A percentile compares a stretch with the other conserved stretches of the same genome.
phyloP scores from a whole-genome alignment of 2,329 filamentous ascomycete species.

The Bipolaris oryzae region DNA sequence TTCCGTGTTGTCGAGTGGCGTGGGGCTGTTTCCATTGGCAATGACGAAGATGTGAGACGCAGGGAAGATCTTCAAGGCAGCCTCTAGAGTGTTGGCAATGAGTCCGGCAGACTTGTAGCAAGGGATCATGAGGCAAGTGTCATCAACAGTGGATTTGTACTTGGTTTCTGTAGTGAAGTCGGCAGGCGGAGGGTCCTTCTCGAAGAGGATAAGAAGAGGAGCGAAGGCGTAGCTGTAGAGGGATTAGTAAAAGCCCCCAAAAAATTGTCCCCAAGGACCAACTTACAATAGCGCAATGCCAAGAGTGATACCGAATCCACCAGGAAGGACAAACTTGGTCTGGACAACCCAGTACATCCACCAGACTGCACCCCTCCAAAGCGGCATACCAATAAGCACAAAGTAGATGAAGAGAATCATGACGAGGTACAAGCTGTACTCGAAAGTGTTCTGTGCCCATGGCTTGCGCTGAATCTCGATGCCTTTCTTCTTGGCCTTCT shows the following conservation, averaged over 20 bases:
- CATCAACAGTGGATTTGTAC: conserved; percentile 33
- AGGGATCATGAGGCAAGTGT: conserved; percentile 27
- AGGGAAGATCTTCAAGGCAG: conserved; percentile 24
- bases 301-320: conserved; percentile 52
- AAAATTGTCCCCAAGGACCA: conserved; percentile 1
- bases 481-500: conserved; percentile 33
- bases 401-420: conserved; percentile 52
- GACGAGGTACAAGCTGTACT: conserved; percentile 48
- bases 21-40: conserved; percentile 22
- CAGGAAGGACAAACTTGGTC: conserved; percentile 50
- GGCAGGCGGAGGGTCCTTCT: conserved; percentile 36
- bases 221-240: conserved; percentile 30
- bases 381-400: conserved; percentile 53
- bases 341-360: conserved; percentile 14
- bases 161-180: conserved; percentile 31
- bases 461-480: conserved; percentile 36
- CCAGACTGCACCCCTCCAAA: conserved; percentile 53
- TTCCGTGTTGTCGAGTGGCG: conserved; percentile 24
- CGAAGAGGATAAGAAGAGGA: conserved; percentile 43
- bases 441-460: conserved; percentile 48
- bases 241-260: conserved; percentile 11
- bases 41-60: conserved; percentile 24
- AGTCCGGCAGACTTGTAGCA: conserved; percentile 23
- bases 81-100: conserved; percentile 19
- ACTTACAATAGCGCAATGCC: conserved; percentile 19